Evolutionary conservation across 2,329 filamentous ascomycete genomes (phyloP).

Genomic region (Penicillium sp.): DNA sequence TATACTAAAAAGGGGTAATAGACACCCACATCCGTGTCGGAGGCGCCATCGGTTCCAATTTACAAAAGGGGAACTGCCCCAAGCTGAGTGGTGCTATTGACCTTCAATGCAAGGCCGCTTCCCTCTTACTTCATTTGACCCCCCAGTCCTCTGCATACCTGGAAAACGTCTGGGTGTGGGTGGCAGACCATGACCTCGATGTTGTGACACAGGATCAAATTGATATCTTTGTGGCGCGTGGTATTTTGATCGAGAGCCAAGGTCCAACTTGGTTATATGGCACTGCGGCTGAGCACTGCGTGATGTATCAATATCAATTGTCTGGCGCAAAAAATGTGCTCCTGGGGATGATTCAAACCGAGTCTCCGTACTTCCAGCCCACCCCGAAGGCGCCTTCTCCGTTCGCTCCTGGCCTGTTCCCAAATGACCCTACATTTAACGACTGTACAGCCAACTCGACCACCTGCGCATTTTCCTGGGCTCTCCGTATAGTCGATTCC

Average conservation of each 20-base stretch:
- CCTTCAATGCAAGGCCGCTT: slow-evolving; percentile 31
- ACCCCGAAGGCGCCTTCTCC: slow-evolving; percentile 57
- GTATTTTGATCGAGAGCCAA: slow-evolving; percentile 53
- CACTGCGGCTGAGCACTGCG: slow-evolving; percentile 65
- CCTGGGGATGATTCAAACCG: slow-evolving; percentile 64
- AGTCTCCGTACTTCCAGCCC: slow-evolving; percentile 72
- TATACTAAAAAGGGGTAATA: slow-evolving; percentile 8
- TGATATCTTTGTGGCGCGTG: slow-evolving; percentile 56
- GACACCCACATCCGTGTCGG: slow-evolving; percentile 43
- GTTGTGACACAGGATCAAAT: slow-evolving; percentile 56
- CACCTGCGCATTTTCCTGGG: no score
- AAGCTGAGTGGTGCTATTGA: slow-evolving; percentile 8
- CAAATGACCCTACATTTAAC: slow-evolving; percentile 55
- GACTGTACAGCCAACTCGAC: slow-evolving; percentile 33
- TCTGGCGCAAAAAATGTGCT: slow-evolving; percentile 55
- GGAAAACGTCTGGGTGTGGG: slow-evolving; percentile 39
- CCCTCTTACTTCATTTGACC: slow-evolving; percentile 65
- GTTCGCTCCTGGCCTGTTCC: slow-evolving; percentile 47
- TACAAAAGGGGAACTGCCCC: slow-evolving; percentile 34
- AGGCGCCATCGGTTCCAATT: slow-evolving; percentile 37
- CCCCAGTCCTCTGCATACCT: slow-evolving; percentile 45
- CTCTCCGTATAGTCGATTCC: no score
- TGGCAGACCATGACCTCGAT: slow-evolving; percentile 37
- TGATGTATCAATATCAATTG: slow-evolving; percentile 72
- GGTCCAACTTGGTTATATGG: slow-evolving; percentile 62